phyloP scores from a whole-genome alignment of 2,329 filamentous ascomycete genomes.

The Magnaporthiopsis rhizophila region DNA sequence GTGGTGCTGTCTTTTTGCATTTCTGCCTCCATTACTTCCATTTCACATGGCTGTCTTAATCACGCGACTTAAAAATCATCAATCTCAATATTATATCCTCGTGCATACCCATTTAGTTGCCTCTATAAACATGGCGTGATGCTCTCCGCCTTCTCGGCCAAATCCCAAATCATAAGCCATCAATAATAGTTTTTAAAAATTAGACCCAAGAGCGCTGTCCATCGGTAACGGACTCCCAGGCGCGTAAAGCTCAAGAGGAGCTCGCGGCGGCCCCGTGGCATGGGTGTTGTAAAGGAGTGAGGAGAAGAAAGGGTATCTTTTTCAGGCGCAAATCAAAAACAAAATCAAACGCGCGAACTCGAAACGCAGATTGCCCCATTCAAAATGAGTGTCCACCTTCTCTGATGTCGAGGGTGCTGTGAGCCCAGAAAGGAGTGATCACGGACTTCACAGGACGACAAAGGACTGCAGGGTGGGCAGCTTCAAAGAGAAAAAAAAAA shows the following conservation, averaged over 20 bases:
- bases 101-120: background rate
- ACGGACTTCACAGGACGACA: background rate
- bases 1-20: too few species aligned
- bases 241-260: too few species aligned
- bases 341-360: background rate
- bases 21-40: too few species aligned
- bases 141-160: background rate
- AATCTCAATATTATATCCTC: background rate
- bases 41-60: too few species aligned
- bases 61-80: too few species aligned
- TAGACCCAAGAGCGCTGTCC: background rate
- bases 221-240: background rate
- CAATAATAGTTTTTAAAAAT: background rate
- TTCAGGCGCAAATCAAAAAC: background rate
- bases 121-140: background rate
- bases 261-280: background rate
- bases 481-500: background rate
- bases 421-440: background rate
- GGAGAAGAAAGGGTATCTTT: background rate
- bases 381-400: background rate
- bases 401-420: background rate
- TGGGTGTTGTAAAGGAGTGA: background rate
- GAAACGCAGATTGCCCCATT: background rate
- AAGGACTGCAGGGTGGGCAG: background rate
- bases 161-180: background rate